A percentile compares a stretch with the other conserved stretches of the same genome.
Conservation (phyloP, 345 rosid genomes). For the Eucalyptus pauciflora region DNA sequence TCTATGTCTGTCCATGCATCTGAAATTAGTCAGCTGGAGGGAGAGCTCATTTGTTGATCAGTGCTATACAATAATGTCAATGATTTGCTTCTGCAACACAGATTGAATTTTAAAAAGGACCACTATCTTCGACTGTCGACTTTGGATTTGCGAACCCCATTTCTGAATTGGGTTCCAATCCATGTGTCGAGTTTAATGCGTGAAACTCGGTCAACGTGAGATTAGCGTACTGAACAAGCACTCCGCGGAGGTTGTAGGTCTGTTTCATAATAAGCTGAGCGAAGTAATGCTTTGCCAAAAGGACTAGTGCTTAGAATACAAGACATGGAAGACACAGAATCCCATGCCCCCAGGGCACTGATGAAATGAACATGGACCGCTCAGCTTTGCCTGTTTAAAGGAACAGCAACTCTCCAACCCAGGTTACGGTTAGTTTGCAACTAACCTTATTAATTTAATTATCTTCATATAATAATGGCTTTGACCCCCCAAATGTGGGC, state of each 20-base stretch:
- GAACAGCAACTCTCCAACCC: not conserved
- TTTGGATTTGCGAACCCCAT: not conserved
- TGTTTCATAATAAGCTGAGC: not conserved
- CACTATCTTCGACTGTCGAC: not conserved
- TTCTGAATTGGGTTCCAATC: not conserved
- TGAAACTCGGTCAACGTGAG: not conserved
- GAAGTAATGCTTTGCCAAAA: not conserved
- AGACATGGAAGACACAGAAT: not conserved
- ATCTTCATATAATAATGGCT: not conserved
- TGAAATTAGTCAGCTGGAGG: not conserved
- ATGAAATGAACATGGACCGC: slow-evolving; percentile 17
- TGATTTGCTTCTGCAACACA: not conserved
- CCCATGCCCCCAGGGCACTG: not conserved
- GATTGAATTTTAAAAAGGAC: not conserved
- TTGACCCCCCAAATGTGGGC: not conserved
- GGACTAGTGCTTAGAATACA: not conserved
- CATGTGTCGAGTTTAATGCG: not conserved
- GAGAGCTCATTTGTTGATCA: not conserved
- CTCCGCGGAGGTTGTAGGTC: not conserved
- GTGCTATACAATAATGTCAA: not conserved
- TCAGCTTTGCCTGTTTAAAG: not conserved
- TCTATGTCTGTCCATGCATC: not conserved
- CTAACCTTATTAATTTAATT: not conserved
- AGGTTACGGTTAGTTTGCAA: not conserved
- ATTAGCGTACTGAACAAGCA: not conserved